Conservation (phyloP, 2,329 filamentous ascomycete genomes). For the Exophiala calicioides region DNA sequence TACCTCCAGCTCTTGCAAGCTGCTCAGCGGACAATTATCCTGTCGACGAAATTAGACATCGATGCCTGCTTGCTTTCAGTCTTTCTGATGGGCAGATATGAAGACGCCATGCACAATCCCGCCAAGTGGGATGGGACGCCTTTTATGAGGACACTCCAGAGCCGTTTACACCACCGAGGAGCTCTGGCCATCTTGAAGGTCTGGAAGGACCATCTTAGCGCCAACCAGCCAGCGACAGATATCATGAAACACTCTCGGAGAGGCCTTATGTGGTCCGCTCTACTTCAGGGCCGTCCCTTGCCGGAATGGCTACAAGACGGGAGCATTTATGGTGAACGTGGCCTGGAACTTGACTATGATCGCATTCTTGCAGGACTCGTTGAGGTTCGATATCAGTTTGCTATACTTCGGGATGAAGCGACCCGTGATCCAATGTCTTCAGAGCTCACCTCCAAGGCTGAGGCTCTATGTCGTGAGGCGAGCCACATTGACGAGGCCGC, state of each 20-base stretch:
- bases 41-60: conserved; percentile 11
- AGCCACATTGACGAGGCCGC: too few relatives aligned
- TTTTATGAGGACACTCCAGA: conserved; percentile 1
- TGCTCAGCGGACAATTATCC: conserved; percentile 20
- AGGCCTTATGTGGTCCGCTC: conserved; percentile 31
- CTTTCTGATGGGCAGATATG: conserved; percentile 32
- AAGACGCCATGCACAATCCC: conserved; percentile 20
- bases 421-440: not conserved
- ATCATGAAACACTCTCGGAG: conserved; percentile 36
- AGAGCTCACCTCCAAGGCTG: not conserved
- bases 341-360: conserved; percentile 36
- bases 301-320: conserved; percentile 37
- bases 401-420: not conserved
- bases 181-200: conserved; percentile 35
- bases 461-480: conserved; percentile 17
- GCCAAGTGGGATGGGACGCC: not conserved
- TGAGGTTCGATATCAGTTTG: conserved; percentile 24
- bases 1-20: conserved; percentile 31
- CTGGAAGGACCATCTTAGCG: conserved; percentile 30
- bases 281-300: conserved; percentile 32
- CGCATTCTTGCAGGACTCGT: conserved; percentile 30
- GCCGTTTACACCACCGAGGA: conserved; percentile 43
- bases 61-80: conserved; percentile 30
- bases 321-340: conserved; percentile 34
- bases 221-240: conserved; percentile 16